phyloP scores from a whole-genome alignment of 176 grass and related monocot species.

The Cocos nucifera region DNA sequence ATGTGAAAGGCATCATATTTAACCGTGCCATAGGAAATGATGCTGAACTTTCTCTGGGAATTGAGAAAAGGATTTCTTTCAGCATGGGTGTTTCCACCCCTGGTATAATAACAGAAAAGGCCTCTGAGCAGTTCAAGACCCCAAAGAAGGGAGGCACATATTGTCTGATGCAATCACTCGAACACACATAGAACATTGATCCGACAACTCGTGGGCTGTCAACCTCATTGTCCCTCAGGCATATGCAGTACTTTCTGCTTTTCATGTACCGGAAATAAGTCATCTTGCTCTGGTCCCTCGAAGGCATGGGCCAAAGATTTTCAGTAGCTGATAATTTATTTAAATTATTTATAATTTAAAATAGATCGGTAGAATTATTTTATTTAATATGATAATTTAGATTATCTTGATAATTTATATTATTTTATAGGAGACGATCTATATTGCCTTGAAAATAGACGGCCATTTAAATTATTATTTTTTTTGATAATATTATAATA shows the following conservation, averaged over 20 bases:
- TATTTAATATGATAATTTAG: no score
- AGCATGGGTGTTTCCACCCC: slow-evolving; percentile 4
- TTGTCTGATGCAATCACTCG: slow-evolving; percentile 12
- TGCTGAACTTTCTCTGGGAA: slow-evolving; percentile 3
- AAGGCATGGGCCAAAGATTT: slow-evolving; percentile 13
- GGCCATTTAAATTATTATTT: no score
- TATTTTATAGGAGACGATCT: no score
- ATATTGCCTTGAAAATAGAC: no score
- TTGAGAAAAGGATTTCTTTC: slow-evolving; percentile 15
- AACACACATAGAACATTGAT: slow-evolving; percentile 18
- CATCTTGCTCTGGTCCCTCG: neutral
- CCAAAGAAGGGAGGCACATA: slow-evolving; percentile 15
- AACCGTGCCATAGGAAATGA: slow-evolving; percentile 20
- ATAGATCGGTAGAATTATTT: no score
- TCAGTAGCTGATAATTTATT: no score
- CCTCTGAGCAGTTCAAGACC: slow-evolving; percentile 12
- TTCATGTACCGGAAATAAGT: slow-evolving; percentile 12
- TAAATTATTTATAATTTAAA: no score
- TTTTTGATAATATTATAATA: no score
- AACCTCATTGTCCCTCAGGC: slow-evolving; percentile 7
- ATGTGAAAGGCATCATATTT: slow-evolving; percentile 23
- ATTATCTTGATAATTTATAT: no score
- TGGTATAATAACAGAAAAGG: slow-evolving; percentile 10
- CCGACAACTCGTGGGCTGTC: slow-evolving; percentile 20
- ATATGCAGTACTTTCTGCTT: slow-evolving; percentile 17